Base-by-base conservation (phyloP, 768 basidiomycete species). In the Suillus occidentalis region DNA sequence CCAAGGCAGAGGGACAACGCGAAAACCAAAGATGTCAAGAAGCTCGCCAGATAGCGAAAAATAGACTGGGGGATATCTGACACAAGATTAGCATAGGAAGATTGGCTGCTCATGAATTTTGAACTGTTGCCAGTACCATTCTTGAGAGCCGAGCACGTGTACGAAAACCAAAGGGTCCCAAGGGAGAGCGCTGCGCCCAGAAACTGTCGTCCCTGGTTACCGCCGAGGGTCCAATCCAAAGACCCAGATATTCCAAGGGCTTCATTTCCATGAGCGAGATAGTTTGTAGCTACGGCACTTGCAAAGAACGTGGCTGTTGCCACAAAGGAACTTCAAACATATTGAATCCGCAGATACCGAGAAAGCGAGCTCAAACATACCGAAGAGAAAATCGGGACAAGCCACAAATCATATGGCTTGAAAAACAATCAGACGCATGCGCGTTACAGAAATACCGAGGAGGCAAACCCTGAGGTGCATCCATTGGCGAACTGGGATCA, bases 321-420 rank as follows among this genome's bases (percentile, higher is more conserved):
- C 6, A 73, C 80, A 43, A 87, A 75, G 2, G 87, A 89, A 31
- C 86, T 87, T 40, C 47, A 58, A 58, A 56, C 28, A 42, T 55
- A 59, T 53, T 65, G 36, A 62, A 65, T 67, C 36, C 36, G 57
- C 50, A 47, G 50, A n/a, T 20, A 25, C 16, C 43, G 60, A 37
- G n/a, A 20, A 59, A 28, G 62, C 22, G 52, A 55, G 62, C 34
- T 34, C 13, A 25, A 40, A 67, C 79, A 56, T 69, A 85, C 87
- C 87, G 81, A 60, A 73, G 40, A 49, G 87, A 88, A 64, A 87
- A 77, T 36, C 84, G 82, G 45, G 87, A 84, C 49, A 88, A 61
- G 37, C 88, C 88, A 65, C 80, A 81, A 62, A 89, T 79, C 87
- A 89, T 88, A 76, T 89, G 88, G 55, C 87, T 88, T 62, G 6